Base-by-base conservation (phyloP, 495 filamentous ascomycete species). In the Astrothelium subdiscretum region DNA sequence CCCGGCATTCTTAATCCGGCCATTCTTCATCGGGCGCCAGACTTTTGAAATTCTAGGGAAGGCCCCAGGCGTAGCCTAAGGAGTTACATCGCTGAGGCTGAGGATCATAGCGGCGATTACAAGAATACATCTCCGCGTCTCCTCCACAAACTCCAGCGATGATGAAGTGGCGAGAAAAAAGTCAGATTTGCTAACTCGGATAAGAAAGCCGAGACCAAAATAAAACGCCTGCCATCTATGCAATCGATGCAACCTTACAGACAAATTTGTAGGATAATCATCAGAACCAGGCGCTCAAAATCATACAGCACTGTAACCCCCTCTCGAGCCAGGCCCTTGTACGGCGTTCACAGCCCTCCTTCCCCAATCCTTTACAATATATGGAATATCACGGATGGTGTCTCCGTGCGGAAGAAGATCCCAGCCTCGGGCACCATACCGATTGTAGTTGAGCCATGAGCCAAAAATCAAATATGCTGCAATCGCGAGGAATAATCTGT, bases 371-470 rank as follows among this genome's bases (percentile, higher is more conserved):
- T 90, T 89, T 60, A 96, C 74, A 43, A 98, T 78, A 70, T 97
- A 98, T 8, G 94, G 95, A 2, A 97, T 69, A 65, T 98, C 94
- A 59, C 92, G 84, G 68, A 98, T 86, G 13, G 89, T 88, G 72
- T 98, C 94, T 61, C 88, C 85, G 72, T 97, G 95, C 0, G 94
- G 94, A 12, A 97, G 81, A 13, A 97, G 81, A 67, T 97, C 94
- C 94, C 91, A 97, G 61, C 94, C 94, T 24, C 94, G 81, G 48
- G 91, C 91, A 29, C 91, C 92, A 72, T 95, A 95, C 62, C 91
- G 90, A 79, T 90, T 97, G 80, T 97, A 97, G 78, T 97, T 97
- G 67, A 97, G 85, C 94, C 94, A 98, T 26, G 91, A 95, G 69
- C 91, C 91, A 69, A 97, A 97, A 73, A 98, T 96, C 66, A 98